Percentiles rank a stretch among this genome's conserved stretches.
These are phyloP conservation scores for Globisporangium rhizosaccharum DNA, from an alignment of 352 stramenopile species.

Conservation along the genomic window DNA sequence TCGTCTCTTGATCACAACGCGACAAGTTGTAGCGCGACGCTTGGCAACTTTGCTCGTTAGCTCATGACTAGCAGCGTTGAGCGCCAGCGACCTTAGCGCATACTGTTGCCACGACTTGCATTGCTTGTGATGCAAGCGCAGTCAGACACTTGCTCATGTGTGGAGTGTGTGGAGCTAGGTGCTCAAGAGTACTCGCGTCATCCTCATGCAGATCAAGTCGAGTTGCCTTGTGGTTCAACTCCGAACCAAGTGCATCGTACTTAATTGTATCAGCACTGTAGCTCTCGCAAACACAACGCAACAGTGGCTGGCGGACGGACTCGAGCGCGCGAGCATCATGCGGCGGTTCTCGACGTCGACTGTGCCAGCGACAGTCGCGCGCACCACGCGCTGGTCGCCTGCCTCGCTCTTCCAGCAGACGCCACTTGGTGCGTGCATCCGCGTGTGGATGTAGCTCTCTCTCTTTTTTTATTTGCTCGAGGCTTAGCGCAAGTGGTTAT, in stretches of 20 bases:
- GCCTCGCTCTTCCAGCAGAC: conserved; percentile 28
- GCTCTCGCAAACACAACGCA: not conserved
- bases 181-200: no score
- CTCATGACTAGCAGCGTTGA: no score
- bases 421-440: conserved; percentile 23
- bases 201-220: no score
- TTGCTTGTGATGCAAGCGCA: no score
- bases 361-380: not conserved
- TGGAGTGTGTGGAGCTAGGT: no score
- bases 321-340: not conserved
- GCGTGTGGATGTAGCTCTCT: not conserved
- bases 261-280: not conserved
- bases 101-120: no score
- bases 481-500: not conserved
- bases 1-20: no score
- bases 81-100: no score
- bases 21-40: no score
- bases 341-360: conserved; percentile 2
- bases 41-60: no score
- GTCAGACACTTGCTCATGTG: no score
- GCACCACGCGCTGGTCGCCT: not conserved
- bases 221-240: no score
- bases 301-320: not conserved
- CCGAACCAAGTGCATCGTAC: not conserved
- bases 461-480: not conserved